Base-by-base conservation (phyloP, 208 protist species). In the Acanthamoeba castellanii region DNA sequence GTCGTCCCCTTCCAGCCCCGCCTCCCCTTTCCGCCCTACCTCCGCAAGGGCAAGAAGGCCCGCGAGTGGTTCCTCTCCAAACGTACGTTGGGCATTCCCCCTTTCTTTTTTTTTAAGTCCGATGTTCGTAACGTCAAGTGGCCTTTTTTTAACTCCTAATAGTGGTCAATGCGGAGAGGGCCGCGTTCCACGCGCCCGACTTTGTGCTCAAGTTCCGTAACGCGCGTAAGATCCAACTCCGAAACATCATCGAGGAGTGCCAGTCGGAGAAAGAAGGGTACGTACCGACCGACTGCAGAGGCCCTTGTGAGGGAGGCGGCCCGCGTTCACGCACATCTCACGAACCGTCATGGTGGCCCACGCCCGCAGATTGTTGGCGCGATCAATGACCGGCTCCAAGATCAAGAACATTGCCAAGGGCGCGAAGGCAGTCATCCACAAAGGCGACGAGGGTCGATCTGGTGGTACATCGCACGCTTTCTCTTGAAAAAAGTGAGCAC, bases 101-200 rank as follows among this genome's bases (percentile, higher is more conserved):
- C 0, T 37, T 11, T 47, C 27, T 47, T 0, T 45, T 76, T 1
- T 47, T 47, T 47, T 0, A 47, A 22, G 7, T 55, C 61, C 13
- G 0, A 76, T 74, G 13, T 6, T 42, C 82, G 11, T 45, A 11
- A 25, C 5, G 6, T 66, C 8, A 4, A 4, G 18, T 14, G 20
- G 30, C 18, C 18, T 22, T 18, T 81, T 18, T 81, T 42, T 25
- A 81, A 22, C 30, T 81, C 30, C 37, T 0, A 47, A 0, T 18
- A 93, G 89, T 93, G 7, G 59, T 93, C 42, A 93, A 93, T 20
- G 89, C 66, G 18, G 89, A 93, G 64, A 81, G 89, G 61, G 89
- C 89, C 8, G 89, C 89, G 18, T 64, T 93, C n/a, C 52, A 82
- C 25, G 89, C 89, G 34, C 89, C 89, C 2, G 89, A 93, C 68